Evolutionary conservation across 768 basidiomycete species (phyloP).

Genomic region (Saitozyma podzolica): DNA sequence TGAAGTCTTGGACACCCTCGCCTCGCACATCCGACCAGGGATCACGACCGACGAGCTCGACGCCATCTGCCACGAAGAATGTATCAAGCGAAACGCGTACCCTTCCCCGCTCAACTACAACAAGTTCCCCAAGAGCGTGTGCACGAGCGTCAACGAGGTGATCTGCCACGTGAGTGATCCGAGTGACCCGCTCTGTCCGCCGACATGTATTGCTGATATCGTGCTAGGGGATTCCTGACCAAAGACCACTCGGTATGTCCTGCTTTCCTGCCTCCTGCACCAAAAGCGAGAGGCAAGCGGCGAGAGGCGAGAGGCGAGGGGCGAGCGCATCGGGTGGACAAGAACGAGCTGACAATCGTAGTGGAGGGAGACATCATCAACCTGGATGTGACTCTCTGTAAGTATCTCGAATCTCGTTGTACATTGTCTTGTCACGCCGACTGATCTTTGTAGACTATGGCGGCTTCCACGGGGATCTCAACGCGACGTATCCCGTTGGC

Average conservation of each 20-base stretch:
- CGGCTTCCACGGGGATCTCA: slow-evolving; percentile 91
- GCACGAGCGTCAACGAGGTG: slow-evolving; percentile 92
- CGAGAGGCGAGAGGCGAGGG: too few relatives aligned
- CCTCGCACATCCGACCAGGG: slow-evolving; percentile 81
- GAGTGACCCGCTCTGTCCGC: background rate
- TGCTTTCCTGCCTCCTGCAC: slow-evolving; percentile 34
- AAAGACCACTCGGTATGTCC: slow-evolving; percentile 45
- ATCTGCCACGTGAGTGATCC: slow-evolving; percentile 70
- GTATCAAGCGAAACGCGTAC: slow-evolving; percentile 85
- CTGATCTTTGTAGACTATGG: slow-evolving; percentile 9
- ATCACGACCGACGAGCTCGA: slow-evolving; percentile 95
- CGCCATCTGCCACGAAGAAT: slow-evolving; percentile 86
- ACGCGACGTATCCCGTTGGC: slow-evolving; percentile 78
- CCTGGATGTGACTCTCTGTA: slow-evolving; percentile 60
- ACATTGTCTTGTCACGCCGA: background rate
- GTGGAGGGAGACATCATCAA: slow-evolving; percentile 94
- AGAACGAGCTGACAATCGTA: too few relatives aligned
- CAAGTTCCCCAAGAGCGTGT: slow-evolving; percentile 90
- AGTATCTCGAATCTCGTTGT: slow-evolving; percentile 10
- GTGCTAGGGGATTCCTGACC: slow-evolving; percentile 76
- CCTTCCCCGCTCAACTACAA: slow-evolving; percentile 92
- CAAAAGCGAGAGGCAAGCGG: too few relatives aligned
- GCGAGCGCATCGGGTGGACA: too few relatives aligned
- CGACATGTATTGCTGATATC: background rate
- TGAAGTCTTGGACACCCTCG: slow-evolving; percentile 91